Evolutionary conservation across 257 asterid species (phyloP).

Genomic region (Cordia subcordata): DNA sequence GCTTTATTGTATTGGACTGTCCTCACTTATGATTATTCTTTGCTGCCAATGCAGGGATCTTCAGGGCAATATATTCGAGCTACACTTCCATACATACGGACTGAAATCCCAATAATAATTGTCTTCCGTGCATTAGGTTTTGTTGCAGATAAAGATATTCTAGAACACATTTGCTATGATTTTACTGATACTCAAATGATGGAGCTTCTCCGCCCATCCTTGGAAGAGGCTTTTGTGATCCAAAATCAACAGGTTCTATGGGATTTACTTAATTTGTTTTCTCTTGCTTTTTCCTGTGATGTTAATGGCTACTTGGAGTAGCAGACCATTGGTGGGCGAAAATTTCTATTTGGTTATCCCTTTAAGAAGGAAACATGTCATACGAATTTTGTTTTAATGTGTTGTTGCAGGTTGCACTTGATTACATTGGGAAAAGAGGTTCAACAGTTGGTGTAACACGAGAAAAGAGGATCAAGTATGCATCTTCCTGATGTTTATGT

Average conservation of each 20-base stretch:
- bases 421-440: conserved; percentile 21
- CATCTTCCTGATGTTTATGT: too few species aligned
- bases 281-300: not conserved
- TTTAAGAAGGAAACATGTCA: not conserved
- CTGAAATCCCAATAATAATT: conserved; percentile 19
- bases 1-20: not conserved
- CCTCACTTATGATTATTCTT: not conserved
- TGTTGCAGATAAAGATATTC: conserved; percentile 23
- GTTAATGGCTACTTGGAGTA: not conserved
- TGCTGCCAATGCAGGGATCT: conserved; percentile 12
- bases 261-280: not conserved
- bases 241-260: conserved; percentile 22
- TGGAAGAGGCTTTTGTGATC: conserved; percentile 25
- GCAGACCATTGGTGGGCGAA: not conserved
- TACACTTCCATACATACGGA: conserved; percentile 22
- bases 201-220: conserved; percentile 23
- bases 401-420: conserved; percentile 16
- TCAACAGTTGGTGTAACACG: conserved; percentile 14
- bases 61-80: conserved; percentile 25
- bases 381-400: not conserved
- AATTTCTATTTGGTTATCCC: not conserved
- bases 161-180: conserved; percentile 24
- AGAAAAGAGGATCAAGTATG: conserved; percentile 17
- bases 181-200: conserved; percentile 22
- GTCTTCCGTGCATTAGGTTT: conserved; percentile 23